Evolutionary conservation across 1,284 basidiomycete species (phyloP).

Genomic region (Trichosporon sp.): DNA sequence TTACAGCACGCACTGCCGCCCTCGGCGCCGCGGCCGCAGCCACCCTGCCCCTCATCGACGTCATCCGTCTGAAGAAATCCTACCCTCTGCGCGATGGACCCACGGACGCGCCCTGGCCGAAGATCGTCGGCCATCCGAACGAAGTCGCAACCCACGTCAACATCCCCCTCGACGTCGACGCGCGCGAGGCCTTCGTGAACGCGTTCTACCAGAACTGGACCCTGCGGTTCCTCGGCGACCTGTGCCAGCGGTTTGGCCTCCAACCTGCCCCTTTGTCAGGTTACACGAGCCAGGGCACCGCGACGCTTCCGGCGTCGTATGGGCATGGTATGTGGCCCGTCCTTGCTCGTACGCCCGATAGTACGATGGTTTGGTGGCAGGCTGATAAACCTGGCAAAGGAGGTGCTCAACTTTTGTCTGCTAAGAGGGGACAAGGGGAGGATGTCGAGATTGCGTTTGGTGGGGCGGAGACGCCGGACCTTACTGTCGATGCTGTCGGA

Average conservation of each 20-base stretch:
- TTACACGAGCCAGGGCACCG: neutral
- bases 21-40: neutral
- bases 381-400: constrained; percentile 1
- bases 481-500: neutral
- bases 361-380: constrained; percentile 1
- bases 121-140: neutral
- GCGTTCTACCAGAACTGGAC: constrained; percentile 8
- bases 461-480: neutral
- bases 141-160: neutral
- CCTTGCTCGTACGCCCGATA: neutral
- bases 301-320: neutral
- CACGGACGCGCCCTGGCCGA: neutral
- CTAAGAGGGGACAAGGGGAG: neutral
- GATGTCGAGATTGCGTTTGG: neutral
- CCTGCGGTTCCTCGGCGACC: neutral
- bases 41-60: neutral
- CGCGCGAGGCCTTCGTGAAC: neutral
- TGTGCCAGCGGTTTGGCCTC: neutral
- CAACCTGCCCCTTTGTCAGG: neutral
- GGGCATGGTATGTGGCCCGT: constrained; percentile 8
- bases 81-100: neutral
- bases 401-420: neutral
- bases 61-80: neutral
- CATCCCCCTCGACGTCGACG: neutral
- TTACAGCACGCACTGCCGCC: neutral